phyloP scores from a whole-genome alignment of 2,329 filamentous ascomycete species.

The Monosporascus sp. region DNA sequence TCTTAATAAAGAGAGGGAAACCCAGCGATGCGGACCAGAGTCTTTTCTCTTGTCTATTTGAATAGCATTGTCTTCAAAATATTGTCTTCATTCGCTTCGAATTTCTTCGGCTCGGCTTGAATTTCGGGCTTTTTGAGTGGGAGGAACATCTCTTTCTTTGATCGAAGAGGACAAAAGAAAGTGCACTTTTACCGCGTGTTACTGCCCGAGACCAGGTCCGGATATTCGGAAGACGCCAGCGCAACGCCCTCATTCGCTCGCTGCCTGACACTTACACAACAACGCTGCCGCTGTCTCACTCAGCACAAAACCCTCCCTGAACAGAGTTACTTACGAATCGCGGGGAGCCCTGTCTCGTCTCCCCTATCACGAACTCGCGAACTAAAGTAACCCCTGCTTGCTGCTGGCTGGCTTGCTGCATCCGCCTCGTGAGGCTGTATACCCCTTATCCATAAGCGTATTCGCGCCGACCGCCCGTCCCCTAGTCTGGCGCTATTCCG shows the following conservation, averaged over 20 bases:
- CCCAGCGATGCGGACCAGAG: too few species aligned
- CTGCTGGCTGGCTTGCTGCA: slow-evolving; percentile 13
- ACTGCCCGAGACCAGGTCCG: neutral
- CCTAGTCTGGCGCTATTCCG: neutral
- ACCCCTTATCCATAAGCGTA: slow-evolving; percentile 1
- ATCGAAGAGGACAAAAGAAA: neutral
- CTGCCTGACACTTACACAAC: neutral
- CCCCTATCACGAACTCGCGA: neutral
- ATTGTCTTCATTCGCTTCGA: too few species aligned
- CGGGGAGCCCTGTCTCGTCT: too few species aligned
- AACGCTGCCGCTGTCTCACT: neutral
- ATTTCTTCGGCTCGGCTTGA: neutral
- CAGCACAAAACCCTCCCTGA: neutral
- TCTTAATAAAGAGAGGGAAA: too few species aligned
- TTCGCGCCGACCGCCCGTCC: neutral
- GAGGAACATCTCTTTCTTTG: neutral
- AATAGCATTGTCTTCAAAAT: too few species aligned
- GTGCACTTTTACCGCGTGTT: neutral
- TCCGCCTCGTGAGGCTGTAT: slow-evolving; percentile 15
- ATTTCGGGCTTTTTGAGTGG: neutral
- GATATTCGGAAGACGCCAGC: neutral
- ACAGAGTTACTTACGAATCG: neutral
- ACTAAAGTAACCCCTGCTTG: slow-evolving; percentile 5
- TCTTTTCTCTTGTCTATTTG: neutral
- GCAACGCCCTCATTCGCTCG: neutral